Percentiles rank a stretch among this genome's conserved stretches.
Conservation (phyloP, 169 alveolate genomes). For the Eimeria praecox region DNA sequence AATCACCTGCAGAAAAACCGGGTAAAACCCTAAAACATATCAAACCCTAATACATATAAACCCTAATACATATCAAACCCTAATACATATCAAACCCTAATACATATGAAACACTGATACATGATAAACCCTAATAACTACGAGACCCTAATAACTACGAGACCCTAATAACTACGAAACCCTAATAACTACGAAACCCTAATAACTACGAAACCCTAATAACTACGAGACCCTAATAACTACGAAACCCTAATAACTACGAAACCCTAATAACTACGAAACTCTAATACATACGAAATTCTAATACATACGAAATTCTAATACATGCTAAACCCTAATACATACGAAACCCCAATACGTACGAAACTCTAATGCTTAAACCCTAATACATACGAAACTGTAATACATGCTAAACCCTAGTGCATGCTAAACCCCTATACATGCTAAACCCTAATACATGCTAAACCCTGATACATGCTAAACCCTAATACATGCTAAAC, state of each 20-base stretch:
- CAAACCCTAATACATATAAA: slow-evolving; percentile 10
- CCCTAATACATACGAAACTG: too few species aligned
- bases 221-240: not conserved
- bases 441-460: not conserved
- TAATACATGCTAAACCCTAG: not conserved
- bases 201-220: too few species aligned
- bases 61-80: not conserved
- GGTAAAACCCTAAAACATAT: slow-evolving; percentile 31
- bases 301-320: not conserved
- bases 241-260: slow-evolving; percentile 2
- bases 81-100: too few species aligned
- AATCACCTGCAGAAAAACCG: slow-evolving; percentile 58
- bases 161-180: too few species aligned
- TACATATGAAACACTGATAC: not conserved
- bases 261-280: too few species aligned
- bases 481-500: not conserved
- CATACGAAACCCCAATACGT: not conserved
- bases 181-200: not conserved
- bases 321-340: too few species aligned
- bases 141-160: too few species aligned
- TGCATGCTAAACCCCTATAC: too few species aligned
- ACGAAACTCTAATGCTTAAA: slow-evolving; percentile 1
- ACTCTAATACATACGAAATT: too few species aligned
- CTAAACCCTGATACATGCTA: slow-evolving; percentile 35
- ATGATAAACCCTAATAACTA: slow-evolving; percentile 5